phyloP scores from a whole-genome alignment of 768 basidiomycete species.

The Mycena haematopus region DNA sequence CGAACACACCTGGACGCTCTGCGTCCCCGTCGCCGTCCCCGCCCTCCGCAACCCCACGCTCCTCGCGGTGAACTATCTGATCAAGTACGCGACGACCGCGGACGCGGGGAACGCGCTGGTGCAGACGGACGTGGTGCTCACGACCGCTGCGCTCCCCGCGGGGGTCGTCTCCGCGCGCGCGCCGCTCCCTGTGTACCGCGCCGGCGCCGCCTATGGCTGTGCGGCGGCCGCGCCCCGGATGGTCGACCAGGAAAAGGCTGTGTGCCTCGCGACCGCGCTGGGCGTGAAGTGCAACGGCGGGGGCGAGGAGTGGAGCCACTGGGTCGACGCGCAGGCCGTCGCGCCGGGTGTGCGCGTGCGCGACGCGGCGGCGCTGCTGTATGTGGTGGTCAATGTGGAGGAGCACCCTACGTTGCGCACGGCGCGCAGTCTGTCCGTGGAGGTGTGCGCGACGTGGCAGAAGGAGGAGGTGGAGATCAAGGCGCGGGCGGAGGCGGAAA shows the following conservation, averaged over 20 bases:
- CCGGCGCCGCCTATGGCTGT: not conserved
- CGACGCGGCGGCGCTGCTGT: conserved; percentile 13
- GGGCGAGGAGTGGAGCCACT: conserved; percentile 32
- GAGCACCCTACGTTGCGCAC: conserved; percentile 31
- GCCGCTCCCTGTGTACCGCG: not conserved
- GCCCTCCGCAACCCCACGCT: conserved; percentile 28
- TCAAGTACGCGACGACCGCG: conserved; percentile 34
- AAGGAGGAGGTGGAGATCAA: conserved; percentile 19
- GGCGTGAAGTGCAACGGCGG: conserved; percentile 33
- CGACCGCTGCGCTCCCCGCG: conserved; percentile 2
- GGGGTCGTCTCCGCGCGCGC: conserved; percentile 5
- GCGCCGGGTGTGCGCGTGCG: conserved; percentile 25
- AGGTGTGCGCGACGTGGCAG: conserved; percentile 31
- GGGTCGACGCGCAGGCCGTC: conserved; percentile 28
- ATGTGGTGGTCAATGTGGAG: conserved; percentile 31
- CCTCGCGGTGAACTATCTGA: conserved; percentile 26
- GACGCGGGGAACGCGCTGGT: conserved; percentile 32
- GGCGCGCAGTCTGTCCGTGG: conserved; percentile 27
- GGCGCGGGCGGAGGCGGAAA: conserved; percentile 17
- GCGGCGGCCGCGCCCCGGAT: conserved; percentile 7
- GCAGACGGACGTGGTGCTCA: conserved; percentile 33
- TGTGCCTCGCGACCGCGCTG: conserved; percentile 28
- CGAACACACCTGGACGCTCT: conserved; percentile 26
- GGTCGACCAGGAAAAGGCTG: conserved; percentile 23
- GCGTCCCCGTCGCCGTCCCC: conserved; percentile 23